Evolutionary conservation across 2,329 filamentous ascomycete species (phyloP), one percentile per base, ranked within the genome.

Genomic region (Colletotrichum sojae): DNA sequence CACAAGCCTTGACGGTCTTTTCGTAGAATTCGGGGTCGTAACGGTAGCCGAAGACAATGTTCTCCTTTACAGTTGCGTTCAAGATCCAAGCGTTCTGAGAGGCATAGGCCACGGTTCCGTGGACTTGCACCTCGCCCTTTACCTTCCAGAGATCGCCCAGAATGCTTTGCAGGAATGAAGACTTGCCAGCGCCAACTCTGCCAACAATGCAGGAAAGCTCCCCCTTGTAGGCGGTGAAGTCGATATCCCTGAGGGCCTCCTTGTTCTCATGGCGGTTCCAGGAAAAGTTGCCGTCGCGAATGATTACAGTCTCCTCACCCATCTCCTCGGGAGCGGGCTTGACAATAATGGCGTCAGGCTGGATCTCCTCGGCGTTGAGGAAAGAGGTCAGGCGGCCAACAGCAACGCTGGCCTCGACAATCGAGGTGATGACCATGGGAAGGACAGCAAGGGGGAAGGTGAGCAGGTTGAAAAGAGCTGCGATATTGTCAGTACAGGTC

Each of bases 11-110:
- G 58, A 99, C 86, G 0, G 95, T 98, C 76, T 93, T 91, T 64
- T 98, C 94, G 81, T 99, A 99, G 80, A 99, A 99, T 36, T 91
- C 88, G 5, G 95, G 91, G 80, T 99, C 95, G 85, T 93, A 98
- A 54, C 94, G 91, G 81, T 99, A 94, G 2, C 96, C 96, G 76
- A 99, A 99, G 5, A 98, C 86, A 74, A 99, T 97, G 77, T 99
- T 99, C 77, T 99, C 96, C 75, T 94, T 94, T 65, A 99, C 95
- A 36, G 93, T 97, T 9, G 96, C 96, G 77, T 99, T 99, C 91
- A 98, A 95, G 60, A 99, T 93, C 96, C 97, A 99, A 20, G 94
- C 86, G 75, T 93, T 91, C 79, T 99, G 97, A 16, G 94, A 93
- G 67, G 97, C 96, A 78, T 98, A 99, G 1, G 96, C 96, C 48